Evolutionary conservation across 192 early-diverging fungal species (phyloP), one percentile per base, ranked within the genome.

Genomic region (Coemansia sp.): DNA sequence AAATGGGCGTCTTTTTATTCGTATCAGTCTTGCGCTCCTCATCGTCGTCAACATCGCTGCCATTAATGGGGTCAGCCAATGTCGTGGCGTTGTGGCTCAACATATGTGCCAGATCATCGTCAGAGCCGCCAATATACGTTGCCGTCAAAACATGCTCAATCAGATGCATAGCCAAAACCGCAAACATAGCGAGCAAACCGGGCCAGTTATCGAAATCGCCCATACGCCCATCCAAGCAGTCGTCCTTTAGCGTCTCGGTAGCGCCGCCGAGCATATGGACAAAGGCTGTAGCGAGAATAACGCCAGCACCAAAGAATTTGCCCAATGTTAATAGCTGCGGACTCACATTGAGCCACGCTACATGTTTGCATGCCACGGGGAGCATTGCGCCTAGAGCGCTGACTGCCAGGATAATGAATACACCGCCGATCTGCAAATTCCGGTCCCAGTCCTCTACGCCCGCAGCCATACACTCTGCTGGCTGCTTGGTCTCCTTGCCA

Each of bases 251-350:
- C 9, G 80, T 76, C 32, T 74, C 73, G 12, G 88, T 72, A 32
- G 89, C 86, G 11, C 76, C 76, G 15, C 89, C 86, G 0, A 93
- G 67, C 91, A 93, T 91, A 70, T 93, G 92, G 45, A 93, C 87
- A 55, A 93, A 90, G 6, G 87, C 87, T 9, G 92, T 93, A 9
- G 92, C 88, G 25, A 92, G 57, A 60, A 93, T 91, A 7, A 92
- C 87, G 1, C 91, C 92, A 6, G 89, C 86, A 12, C 89, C 87
- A 67, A 90, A 88, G 46, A 86, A 86, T 51, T 85, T 85, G 31
- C 81, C 84, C 1, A 70, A 73, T 4, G 78, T 74, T 12, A 90
- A 61, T 1, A 82, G 60, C 7, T 44, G 45, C 10, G 70, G 69
- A 21, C 77, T 70, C n/a, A 77, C 37, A 50, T 59, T 67, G 1